These are phyloP conservation scores for Phyllosticta paracitricarpa DNA, from an alignment of 2,329 filamentous ascomycete species.

Conservation along the genomic window DNA sequence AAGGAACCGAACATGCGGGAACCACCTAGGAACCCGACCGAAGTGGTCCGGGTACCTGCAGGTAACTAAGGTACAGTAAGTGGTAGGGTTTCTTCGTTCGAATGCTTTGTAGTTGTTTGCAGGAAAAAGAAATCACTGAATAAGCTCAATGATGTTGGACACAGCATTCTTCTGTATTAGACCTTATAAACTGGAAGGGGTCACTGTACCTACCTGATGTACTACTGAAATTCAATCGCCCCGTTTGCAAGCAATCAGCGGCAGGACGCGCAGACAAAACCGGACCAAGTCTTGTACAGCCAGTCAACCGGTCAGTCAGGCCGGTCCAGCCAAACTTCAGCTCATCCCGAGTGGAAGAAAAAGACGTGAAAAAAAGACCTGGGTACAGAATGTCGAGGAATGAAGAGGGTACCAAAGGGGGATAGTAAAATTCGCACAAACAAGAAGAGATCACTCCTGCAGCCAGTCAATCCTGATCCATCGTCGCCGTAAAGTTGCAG, in stretches of 20 bases:
- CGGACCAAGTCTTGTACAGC: background rate
- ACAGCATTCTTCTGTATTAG: background rate
- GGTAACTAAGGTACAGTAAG: no score
- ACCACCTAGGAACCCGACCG: no score
- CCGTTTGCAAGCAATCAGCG: background rate
- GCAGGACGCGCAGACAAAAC: background rate
- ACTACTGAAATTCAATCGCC: background rate
- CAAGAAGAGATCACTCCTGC: background rate
- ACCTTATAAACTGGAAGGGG: background rate
- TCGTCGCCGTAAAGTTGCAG: background rate
- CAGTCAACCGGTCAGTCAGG: background rate
- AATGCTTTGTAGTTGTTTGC: background rate
- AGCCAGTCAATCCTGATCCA: background rate
- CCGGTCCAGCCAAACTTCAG: background rate
- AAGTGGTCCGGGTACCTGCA: no score
- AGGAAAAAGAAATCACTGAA: background rate
- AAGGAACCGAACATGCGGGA: no score
- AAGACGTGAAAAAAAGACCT: background rate
- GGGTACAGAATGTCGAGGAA: no score
- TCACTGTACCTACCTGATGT: background rate
- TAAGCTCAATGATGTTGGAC: background rate
- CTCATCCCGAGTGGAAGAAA: background rate
- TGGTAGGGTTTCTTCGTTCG: background rate
- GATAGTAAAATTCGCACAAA: background rate
- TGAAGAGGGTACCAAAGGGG: background rate